A percentile compares a stretch with the other conserved stretches of the same genome.
Conservation (phyloP, 2,329 filamentous ascomycete species). For the Pseudogymnoascus sp. region DNA sequence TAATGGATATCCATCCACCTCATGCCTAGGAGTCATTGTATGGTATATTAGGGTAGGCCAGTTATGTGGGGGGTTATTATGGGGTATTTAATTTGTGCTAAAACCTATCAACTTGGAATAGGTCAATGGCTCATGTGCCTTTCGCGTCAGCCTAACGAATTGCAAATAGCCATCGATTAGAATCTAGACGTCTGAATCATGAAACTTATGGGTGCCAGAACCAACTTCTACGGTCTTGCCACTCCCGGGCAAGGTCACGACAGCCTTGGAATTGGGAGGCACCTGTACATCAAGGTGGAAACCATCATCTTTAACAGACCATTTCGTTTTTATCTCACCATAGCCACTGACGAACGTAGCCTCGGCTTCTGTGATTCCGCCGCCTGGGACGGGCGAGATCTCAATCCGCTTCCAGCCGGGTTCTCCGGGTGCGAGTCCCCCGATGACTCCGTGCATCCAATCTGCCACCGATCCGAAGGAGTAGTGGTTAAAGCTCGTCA, state of each 20-base stretch:
- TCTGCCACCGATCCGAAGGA: conserved; percentile 29
- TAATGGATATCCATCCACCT: no score
- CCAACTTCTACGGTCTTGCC: conserved; percentile 7
- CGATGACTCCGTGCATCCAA: conserved; percentile 29
- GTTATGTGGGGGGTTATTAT: neutral
- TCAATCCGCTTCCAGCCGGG: conserved; percentile 22
- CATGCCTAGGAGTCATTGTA: no score
- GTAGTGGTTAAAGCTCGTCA: conserved; percentile 33
- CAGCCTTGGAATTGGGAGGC: conserved; percentile 21
- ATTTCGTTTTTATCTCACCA: neutral
- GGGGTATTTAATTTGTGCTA: neutral
- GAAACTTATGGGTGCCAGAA: neutral
- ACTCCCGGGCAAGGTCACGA: neutral
- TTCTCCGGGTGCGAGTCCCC: conserved; percentile 21
- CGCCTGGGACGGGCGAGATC: neutral
- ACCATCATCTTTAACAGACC: neutral
- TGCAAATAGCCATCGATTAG: neutral
- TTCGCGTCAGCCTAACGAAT: neutral
- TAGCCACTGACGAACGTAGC: neutral
- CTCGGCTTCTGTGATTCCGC: neutral
- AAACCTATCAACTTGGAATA: neutral
- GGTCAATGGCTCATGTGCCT: neutral
- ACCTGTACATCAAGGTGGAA: conserved; percentile 14
- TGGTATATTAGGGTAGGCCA: no score
- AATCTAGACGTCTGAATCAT: neutral